Evolutionary conservation across 2,329 filamentous ascomycete genomes (phyloP).

Genomic region (Aspergillus brasiliensis): DNA sequence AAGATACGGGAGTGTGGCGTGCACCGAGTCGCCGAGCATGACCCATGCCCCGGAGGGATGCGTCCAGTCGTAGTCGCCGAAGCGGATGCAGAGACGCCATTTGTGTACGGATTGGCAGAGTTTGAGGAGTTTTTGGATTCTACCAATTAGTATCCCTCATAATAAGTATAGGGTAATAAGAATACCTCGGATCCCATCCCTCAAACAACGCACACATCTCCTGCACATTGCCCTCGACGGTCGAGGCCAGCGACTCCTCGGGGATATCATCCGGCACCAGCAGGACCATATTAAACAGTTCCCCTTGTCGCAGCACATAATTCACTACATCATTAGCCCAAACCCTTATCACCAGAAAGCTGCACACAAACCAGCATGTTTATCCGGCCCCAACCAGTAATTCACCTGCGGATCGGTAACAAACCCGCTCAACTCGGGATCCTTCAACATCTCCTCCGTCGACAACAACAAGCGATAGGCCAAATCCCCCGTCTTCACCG

Average conservation of each 20-base stretch:
- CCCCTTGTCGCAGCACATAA: conserved; percentile 61
- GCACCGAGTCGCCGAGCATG: conserved; percentile 65
- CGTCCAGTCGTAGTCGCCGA: conserved; percentile 59
- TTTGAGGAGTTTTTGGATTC: conserved; percentile 57
- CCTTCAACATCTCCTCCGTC: conserved; percentile 51
- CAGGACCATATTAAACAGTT: conserved; percentile 55
- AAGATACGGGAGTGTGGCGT: conserved; percentile 66
- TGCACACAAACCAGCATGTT: conserved; percentile 44
- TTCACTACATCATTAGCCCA: conserved; percentile 43
- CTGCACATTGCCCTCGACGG: conserved; percentile 53
- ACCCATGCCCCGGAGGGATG: conserved; percentile 59
- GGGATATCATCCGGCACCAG: conserved; percentile 66
- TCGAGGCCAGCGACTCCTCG: conserved; percentile 51
- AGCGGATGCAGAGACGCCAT: conserved; percentile 62
- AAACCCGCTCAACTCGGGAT: conserved; percentile 49
- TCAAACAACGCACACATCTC: conserved; percentile 58
- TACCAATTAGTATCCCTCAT: conserved; percentile 4
- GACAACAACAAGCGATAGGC: conserved; percentile 58
- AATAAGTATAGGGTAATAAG: not conserved
- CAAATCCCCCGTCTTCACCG: conserved; percentile 57
- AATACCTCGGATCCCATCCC: conserved; percentile 58
- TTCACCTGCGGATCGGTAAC: conserved; percentile 53
- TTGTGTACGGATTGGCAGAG: conserved; percentile 63
- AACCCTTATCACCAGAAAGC: fast-evolving
- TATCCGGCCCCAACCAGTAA: conserved; percentile 57